Percentiles rank a stretch among this genome's conserved stretches.
These are phyloP conservation scores for Phytophthora multivora DNA, from an alignment of 352 stramenopile species.

Conservation along the genomic window DNA sequence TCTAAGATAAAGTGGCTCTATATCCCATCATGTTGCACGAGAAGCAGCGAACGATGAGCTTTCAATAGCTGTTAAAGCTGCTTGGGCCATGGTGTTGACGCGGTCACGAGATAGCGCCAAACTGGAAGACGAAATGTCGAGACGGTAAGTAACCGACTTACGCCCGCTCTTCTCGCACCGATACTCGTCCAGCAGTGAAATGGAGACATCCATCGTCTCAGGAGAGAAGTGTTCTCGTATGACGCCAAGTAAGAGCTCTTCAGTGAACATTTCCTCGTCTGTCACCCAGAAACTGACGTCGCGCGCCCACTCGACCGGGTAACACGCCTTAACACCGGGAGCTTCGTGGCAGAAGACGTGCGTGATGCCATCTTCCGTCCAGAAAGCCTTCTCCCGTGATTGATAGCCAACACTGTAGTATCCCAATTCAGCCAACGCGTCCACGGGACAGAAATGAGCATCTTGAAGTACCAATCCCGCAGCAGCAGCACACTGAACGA, in stretches of 20 bases:
- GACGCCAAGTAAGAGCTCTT: constrained; percentile 49
- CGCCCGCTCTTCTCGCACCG: constrained; percentile 50
- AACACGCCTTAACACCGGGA: constrained; percentile 42
- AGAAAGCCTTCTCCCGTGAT: constrained; percentile 75
- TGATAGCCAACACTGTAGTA: constrained; percentile 86
- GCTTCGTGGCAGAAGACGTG: constrained; percentile 73
- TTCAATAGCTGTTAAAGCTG: constrained; percentile 52
- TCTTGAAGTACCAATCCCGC: constrained; percentile 60
- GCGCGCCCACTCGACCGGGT: constrained; percentile 66
- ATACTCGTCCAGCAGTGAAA: constrained; percentile 67
- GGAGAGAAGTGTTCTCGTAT: constrained; percentile 53
- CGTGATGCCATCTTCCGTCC: constrained; percentile 64
- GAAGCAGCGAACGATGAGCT: constrained; percentile 63
- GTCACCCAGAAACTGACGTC: constrained; percentile 82
- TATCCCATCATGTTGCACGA: constrained; percentile 35
- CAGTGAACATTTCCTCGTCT: constrained; percentile 51
- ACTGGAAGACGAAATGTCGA: constrained; percentile 45
- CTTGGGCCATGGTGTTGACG: constrained; percentile 48
- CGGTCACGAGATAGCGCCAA: constrained; percentile 53
- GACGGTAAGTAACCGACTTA: constrained; percentile 66
- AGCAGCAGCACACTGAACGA: constrained; percentile 67
- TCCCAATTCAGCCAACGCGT: constrained; percentile 58
- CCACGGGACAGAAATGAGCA: constrained; percentile 69
- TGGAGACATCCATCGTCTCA: constrained; percentile 35
- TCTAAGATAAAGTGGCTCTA: constrained; percentile 11